Percentiles rank a stretch among this genome's conserved stretches.
Conservation (phyloP, 2,329 filamentous ascomycete species). For the Keithomyces neogunnii region DNA sequence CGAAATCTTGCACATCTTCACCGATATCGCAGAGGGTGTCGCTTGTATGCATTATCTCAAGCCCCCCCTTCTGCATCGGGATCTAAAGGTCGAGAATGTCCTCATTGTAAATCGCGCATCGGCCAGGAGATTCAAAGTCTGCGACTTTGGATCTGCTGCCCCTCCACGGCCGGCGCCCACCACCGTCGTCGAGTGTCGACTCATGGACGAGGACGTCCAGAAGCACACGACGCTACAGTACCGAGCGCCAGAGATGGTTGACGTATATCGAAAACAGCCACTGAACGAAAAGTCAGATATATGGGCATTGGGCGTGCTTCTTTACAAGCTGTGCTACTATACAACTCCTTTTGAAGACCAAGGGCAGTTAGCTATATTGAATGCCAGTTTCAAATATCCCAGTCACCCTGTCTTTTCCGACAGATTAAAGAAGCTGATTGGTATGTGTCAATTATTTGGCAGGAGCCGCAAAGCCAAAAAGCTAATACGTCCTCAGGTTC, state of each 20-base stretch:
- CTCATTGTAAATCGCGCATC: constrained; percentile 65
- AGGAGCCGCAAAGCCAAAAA: background rate
- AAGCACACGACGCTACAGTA: constrained; percentile 97
- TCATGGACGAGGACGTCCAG: constrained; percentile 95
- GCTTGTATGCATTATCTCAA: constrained; percentile 99
- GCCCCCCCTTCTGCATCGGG: constrained; percentile 82
- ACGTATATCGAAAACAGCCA: constrained; percentile 91
- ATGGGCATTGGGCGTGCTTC: constrained; percentile 87
- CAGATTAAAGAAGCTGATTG: constrained; percentile 79
- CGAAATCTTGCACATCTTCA: constrained; percentile 95
- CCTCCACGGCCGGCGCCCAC: constrained; percentile 75
- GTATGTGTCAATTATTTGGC: constrained; percentile 33
- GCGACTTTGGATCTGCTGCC: constrained; percentile 93
- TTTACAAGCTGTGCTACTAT: constrained; percentile 99
- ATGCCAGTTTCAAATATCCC: constrained; percentile 89
- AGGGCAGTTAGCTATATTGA: constrained; percentile 92
- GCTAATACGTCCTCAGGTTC: constrained; percentile 45
- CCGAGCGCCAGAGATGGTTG: constrained; percentile 96
- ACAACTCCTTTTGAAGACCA: constrained; percentile 98
- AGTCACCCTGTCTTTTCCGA: constrained; percentile 85
- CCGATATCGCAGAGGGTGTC: constrained; percentile 89
- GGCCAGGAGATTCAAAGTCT: constrained; percentile 83
- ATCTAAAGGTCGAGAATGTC: constrained; percentile 97
- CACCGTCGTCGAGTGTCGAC: constrained; percentile 76
- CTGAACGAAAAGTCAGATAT: constrained; percentile 99